Evolutionary conservation across 495 filamentous ascomycete genomes (phyloP).

Genomic region (Annulohypoxylon stygium): DNA sequence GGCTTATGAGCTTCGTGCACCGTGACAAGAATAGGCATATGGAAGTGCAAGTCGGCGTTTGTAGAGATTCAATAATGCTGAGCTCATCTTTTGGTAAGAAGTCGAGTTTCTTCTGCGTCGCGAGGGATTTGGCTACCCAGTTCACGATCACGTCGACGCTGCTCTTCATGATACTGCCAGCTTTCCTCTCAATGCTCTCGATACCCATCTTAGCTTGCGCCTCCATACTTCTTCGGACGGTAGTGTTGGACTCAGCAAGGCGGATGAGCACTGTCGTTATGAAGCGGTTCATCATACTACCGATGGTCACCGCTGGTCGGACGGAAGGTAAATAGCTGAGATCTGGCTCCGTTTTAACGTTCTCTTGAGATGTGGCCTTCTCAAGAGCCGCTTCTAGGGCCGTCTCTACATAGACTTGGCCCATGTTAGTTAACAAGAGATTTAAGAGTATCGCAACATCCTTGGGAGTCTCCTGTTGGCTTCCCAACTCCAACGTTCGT

Average conservation of each 20-base stretch:
- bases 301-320: constrained; percentile 85
- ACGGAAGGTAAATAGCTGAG: constrained; percentile 83
- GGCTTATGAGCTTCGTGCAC: constrained; percentile 69
- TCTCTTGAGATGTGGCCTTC: constrained; percentile 78
- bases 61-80: constrained; percentile 81
- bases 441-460: constrained; percentile 90
- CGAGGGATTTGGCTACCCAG: constrained; percentile 81
- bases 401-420: constrained; percentile 94
- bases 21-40: constrained; percentile 82
- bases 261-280: constrained; percentile 92
- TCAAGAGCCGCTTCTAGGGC: constrained; percentile 89
- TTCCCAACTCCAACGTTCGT: constrained; percentile 88
- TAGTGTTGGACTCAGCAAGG: constrained; percentile 87
- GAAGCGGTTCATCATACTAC: constrained; percentile 91
- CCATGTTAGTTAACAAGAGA: constrained; percentile 89
- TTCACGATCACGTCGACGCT: constrained; percentile 85
- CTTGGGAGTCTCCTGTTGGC: constrained; percentile 89
- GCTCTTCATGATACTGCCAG: constrained; percentile 85
- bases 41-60: constrained; percentile 85
- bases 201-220: constrained; percentile 80
- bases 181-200: constrained; percentile 86
- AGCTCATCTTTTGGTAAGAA: constrained; percentile 91
- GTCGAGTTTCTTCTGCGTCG: constrained; percentile 88
- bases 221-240: constrained; percentile 90
- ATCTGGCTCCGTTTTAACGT: constrained; percentile 85